These are phyloP conservation scores for Pythium volutum DNA, from an alignment of 352 stramenopile species.

Conservation along the genomic window DNA sequence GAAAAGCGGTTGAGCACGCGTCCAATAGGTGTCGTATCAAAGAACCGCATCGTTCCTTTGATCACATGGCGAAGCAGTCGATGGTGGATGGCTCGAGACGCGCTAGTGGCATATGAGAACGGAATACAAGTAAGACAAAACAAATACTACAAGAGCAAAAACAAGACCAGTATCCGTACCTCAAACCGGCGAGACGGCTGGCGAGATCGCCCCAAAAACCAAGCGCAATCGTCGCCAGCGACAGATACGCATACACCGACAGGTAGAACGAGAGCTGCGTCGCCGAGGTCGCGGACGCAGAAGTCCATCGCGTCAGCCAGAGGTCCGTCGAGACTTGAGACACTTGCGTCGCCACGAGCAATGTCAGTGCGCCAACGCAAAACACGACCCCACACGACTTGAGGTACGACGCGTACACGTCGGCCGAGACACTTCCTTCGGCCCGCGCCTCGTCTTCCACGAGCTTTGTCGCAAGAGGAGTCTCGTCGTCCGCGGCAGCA, in stretches of 20 bases:
- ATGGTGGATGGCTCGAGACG: constrained; percentile 62
- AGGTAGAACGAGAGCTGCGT: constrained; percentile 45
- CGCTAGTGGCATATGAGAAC: constrained; percentile 34
- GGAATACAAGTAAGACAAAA: not conserved
- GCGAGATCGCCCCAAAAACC: constrained; percentile 46
- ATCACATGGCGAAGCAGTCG: constrained; percentile 59
- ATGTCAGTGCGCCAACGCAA: constrained; percentile 28
- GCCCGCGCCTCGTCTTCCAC: constrained; percentile 49
- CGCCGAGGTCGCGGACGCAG: constrained; percentile 16
- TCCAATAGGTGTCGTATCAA: constrained; percentile 76
- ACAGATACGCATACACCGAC: constrained; percentile 54
- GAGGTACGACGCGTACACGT: constrained; percentile 48
- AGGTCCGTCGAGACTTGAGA: constrained; percentile 58
- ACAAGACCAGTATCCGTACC: constrained; percentile 29
- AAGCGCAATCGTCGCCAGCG: constrained; percentile 46
- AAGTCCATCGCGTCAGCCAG: constrained; percentile 65
- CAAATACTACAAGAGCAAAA: not conserved
- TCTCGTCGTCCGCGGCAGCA: not conserved
- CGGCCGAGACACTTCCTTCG: constrained; percentile 35
- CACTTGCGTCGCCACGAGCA: constrained; percentile 47
- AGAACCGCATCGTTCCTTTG: constrained; percentile 84
- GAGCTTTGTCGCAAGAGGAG: constrained; percentile 17
- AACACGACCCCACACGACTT: constrained; percentile 40
- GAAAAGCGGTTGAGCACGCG: constrained; percentile 79
- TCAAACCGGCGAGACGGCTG: constrained; percentile 45